Evolutionary conservation across 352 stramenopile genomes (phyloP).

Genomic region (Pythium guiyangense): DNA sequence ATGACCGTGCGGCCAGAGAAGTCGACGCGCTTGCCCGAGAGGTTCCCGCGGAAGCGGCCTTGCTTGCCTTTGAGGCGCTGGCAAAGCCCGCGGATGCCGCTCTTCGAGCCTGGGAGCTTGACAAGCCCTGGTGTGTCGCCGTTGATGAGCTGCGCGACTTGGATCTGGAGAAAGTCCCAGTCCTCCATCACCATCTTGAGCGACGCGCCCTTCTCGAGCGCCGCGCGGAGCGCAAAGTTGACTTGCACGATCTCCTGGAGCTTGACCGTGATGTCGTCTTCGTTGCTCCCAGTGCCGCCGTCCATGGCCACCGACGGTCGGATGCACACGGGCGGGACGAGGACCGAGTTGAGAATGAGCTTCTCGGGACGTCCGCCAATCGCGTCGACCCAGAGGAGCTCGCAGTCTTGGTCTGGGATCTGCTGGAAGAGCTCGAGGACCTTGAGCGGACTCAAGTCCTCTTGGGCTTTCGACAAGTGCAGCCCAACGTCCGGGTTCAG

Average conservation of each 20-base stretch:
- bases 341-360: constrained; percentile 95
- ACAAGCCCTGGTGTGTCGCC: constrained; percentile 97
- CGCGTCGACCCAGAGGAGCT: constrained; percentile 97
- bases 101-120: constrained; percentile 90
- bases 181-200: constrained; percentile 99
- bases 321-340: constrained; percentile 99
- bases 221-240: constrained; percentile 95
- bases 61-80: constrained; percentile 98
- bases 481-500: constrained; percentile 83
- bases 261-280: constrained; percentile 99
- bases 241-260: constrained; percentile 99
- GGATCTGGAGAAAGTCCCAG: constrained; percentile 98
- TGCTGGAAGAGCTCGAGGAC: constrained; percentile 93
- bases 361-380: constrained; percentile 95
- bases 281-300: constrained; percentile 92
- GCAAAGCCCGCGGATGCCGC: constrained; percentile 96
- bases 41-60: constrained; percentile 98
- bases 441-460: constrained; percentile 89
- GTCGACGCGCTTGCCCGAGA: constrained; percentile 98
- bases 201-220: constrained; percentile 93
- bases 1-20: constrained; percentile 99
- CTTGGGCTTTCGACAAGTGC: constrained; percentile 85
- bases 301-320: constrained; percentile 99
- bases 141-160: constrained; percentile 98
- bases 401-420: constrained; percentile 97